Evolutionary conservation across 192 early-diverging fungal species (phyloP).

Genomic region (Entomortierella beljakovae): DNA sequence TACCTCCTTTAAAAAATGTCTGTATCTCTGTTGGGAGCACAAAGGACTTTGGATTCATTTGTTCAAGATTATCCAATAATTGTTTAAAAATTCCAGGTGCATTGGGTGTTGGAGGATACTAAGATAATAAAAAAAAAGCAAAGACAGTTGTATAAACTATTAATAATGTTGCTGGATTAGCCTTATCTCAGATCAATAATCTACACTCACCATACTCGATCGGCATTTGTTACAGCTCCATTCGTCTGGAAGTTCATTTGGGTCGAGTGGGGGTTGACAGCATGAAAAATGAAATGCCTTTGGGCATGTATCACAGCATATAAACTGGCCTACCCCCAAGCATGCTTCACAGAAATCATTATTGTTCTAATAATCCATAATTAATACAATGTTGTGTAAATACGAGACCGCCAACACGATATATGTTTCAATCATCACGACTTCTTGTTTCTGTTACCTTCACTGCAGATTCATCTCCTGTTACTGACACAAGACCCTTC

Average conservation of each 20-base stretch:
- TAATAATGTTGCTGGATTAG: too few relatives aligned
- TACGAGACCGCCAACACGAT: too few relatives aligned
- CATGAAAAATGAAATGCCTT: conserved; percentile 57
- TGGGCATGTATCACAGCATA: conserved; percentile 57
- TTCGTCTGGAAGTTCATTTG: conserved; percentile 42
- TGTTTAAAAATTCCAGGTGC: conserved; percentile 49
- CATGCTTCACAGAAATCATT: conserved; percentile 57
- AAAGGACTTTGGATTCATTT: conserved; percentile 53
- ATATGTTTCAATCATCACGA: too few relatives aligned
- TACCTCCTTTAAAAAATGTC: conserved; percentile 48
- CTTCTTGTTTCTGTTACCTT: conserved; percentile 11
- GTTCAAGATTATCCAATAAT: conserved; percentile 53
- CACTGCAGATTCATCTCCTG: conserved; percentile 21
- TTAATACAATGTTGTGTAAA: too few relatives aligned
- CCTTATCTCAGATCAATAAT: too few relatives aligned
- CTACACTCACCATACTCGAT: conserved; percentile 19
- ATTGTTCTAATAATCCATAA: conserved; percentile 48
- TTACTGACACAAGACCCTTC: conserved; percentile 13
- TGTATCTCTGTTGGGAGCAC: conserved; percentile 20
- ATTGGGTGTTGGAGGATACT: conserved; percentile 39
- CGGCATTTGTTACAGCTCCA: conserved; percentile 57
- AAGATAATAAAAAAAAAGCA: background rate
- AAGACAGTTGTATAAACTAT: too few relatives aligned
- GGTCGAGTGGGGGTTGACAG: conserved; percentile 51
- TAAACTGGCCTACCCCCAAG: conserved; percentile 42